These are phyloP conservation scores for Bacidia rubella DNA, from an alignment of 495 filamentous ascomycete genomes.

Conservation along the genomic window DNA sequence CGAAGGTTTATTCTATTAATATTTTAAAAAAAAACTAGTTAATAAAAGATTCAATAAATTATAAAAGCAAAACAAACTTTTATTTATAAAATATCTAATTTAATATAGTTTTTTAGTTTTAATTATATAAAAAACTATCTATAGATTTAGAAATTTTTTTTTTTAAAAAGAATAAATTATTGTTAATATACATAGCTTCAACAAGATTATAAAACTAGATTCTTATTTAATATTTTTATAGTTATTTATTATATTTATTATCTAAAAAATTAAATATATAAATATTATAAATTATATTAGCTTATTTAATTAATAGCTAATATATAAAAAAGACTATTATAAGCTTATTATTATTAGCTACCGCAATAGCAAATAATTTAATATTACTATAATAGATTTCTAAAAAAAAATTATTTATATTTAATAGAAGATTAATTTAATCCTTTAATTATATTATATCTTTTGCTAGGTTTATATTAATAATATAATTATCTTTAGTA, in stretches of 20 bases:
- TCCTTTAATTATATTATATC: not conserved
- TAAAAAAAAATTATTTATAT: slow-evolving; percentile 2
- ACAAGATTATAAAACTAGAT: not conserved
- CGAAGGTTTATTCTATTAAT: not conserved
- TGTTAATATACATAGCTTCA: slow-evolving; percentile 9
- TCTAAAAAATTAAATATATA: slow-evolving; percentile 8
- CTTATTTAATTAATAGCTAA: slow-evolving; percentile 8
- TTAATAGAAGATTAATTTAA: slow-evolving; percentile 1
- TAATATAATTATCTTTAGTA: slow-evolving; percentile 4
- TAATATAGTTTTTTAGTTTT: not conserved
- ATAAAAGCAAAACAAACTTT: not conserved
- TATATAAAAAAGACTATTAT: not conserved
- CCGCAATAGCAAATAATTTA: not conserved
- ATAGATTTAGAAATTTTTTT: not conserved
- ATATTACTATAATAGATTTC: slow-evolving; percentile 5
- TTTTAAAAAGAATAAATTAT: not conserved
- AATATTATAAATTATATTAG: not conserved
- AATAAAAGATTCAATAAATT: slow-evolving; percentile 6
- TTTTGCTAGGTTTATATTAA: slow-evolving; percentile 2
- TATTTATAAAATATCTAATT: not conserved
- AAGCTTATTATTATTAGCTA: slow-evolving; percentile 5
- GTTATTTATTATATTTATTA: slow-evolving; percentile 1
- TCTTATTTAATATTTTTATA: slow-evolving; percentile 4
- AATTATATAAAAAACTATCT: slow-evolving; percentile 3
- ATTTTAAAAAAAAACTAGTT: not conserved